Base-by-base conservation (phyloP, 1,139 yeast genomes). In the Saccharomyces hybrid region DNA sequence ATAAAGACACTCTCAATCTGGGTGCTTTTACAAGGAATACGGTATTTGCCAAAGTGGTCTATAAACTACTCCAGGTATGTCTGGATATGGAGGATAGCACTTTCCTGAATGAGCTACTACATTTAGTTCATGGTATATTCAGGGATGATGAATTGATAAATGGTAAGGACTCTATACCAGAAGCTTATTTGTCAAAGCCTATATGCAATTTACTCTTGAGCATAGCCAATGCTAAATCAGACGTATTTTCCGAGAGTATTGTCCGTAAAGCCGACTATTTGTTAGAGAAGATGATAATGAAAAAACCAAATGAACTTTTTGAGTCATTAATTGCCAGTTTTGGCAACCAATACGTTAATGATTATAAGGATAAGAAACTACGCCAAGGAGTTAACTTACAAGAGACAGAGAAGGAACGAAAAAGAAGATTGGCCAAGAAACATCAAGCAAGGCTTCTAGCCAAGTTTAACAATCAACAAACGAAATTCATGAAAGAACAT, bases 391-490 rank as follows among this genome's bases (percentile, higher is more conserved):
- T 75, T 9, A 69, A 74, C 47, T 75, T 78, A 31, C 71, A 73
- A 16, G 83, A 80, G 51, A 76, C 74, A 55, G 85, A 84, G 13
- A 71, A 73, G 53, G 81, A 76, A 29, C 75, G 81, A 42, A 83
- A 80, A 62, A 76, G 74, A 46, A 70, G 84, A 56, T 59, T 83
- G 11, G 90, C 90, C 0, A 77, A 81, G 61, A 82, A 79, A 53
- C 80, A 88, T 55, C 89, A 84, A 64, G 78, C 79, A 38, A 85
- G 81, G 62, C 77, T 90, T 38, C 68, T 93, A 76, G 89, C 85
- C 2, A 90, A 84, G 60, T 85, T 95, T 74, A 81, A 83, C 57
- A 83, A 79, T 58, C 96, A 89, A 63, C 97, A 90, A 65, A 74
- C 80, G 11, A 79, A 76, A 66, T 91, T 91, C 67, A 78, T 85